These are phyloP conservation scores for Alternaria sp. DNA, from an alignment of 2,329 filamentous ascomycete genomes.

Conservation along the genomic window DNA sequence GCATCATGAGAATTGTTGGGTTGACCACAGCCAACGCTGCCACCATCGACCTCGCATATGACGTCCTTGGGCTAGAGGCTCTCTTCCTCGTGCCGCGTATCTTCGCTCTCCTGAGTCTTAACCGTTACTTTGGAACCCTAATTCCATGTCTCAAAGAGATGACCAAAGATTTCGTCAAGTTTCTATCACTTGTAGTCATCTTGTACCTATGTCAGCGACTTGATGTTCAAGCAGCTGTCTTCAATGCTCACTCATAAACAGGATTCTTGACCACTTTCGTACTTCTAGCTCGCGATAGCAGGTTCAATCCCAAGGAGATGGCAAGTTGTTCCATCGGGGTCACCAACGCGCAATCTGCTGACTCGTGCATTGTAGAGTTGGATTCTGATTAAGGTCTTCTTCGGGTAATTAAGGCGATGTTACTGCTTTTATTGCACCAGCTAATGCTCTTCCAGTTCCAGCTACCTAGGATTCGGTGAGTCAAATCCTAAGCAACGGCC, in stretches of 20 bases:
- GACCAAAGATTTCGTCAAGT: constrained; percentile 90
- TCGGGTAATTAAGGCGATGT: constrained; percentile 60
- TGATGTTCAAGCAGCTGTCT: not conserved
- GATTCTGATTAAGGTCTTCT: constrained; percentile 82
- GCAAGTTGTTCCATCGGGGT: constrained; percentile 21
- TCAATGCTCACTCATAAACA: constrained; percentile 33
- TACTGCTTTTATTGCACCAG: not conserved
- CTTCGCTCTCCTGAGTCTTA: constrained; percentile 84
- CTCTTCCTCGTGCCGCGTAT: constrained; percentile 88
- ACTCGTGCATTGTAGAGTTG: constrained; percentile 60
- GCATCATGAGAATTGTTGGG: constrained; percentile 72
- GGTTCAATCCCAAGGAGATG: constrained; percentile 72
- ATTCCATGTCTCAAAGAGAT: constrained; percentile 94
- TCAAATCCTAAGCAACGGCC: constrained; percentile 27
- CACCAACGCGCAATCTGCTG: constrained; percentile 11
- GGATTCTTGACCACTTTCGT: constrained; percentile 89
- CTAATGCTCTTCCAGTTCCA: constrained; percentile 56
- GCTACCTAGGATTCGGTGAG: constrained; percentile 74
- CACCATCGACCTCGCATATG: constrained; percentile 82
- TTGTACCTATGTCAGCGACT: constrained; percentile 71
- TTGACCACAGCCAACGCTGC: constrained; percentile 66
- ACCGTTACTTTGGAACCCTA: constrained; percentile 87
- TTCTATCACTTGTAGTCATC: constrained; percentile 78
- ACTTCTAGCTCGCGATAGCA: constrained; percentile 72
- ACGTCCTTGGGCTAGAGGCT: constrained; percentile 87